Evolutionary conservation across 345 rosid genomes (phyloP).

Genomic region (Pistacia integerrima): DNA sequence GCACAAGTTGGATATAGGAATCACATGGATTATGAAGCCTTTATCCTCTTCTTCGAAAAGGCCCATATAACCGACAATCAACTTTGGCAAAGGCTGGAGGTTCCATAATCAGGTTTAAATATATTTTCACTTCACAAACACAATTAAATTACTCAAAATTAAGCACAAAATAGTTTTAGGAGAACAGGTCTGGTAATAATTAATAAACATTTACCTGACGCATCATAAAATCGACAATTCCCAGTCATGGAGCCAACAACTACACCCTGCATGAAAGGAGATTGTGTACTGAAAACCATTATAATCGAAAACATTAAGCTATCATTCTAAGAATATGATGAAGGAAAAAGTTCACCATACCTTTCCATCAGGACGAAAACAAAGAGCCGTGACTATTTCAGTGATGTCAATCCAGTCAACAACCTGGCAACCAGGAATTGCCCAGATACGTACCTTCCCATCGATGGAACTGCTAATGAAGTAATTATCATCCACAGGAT

Average conservation of each 20-base stretch:
- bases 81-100: not conserved
- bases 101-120: not conserved
- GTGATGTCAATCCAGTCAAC: slow-evolving; percentile 48
- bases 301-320: not conserved
- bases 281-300: not conserved
- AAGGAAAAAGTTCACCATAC: slow-evolving; percentile 20
- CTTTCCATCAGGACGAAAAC: slow-evolving; percentile 52
- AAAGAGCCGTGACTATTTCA: slow-evolving; percentile 49
- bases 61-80: not conserved
- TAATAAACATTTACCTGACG: slow-evolving; percentile 29
- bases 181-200: not conserved
- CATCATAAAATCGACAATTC: slow-evolving; percentile 42
- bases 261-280: slow-evolving; percentile 27
- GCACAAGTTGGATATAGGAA: not conserved
- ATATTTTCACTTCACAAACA: not conserved
- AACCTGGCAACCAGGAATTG: slow-evolving; percentile 37
- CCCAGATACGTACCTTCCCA: slow-evolving; percentile 52
- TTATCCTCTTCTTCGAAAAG: not conserved
- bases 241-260: slow-evolving; percentile 43
- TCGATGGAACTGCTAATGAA: slow-evolving; percentile 66
- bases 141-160: not conserved
- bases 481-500: slow-evolving; percentile 52
- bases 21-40: not conserved
- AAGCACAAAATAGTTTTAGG: not conserved
- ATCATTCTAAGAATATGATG: not conserved